A percentile compares a stretch with the other conserved stretches of the same genome.
Conservation (phyloP, 306 rosid species). For the Coriaria nepalensis region DNA sequence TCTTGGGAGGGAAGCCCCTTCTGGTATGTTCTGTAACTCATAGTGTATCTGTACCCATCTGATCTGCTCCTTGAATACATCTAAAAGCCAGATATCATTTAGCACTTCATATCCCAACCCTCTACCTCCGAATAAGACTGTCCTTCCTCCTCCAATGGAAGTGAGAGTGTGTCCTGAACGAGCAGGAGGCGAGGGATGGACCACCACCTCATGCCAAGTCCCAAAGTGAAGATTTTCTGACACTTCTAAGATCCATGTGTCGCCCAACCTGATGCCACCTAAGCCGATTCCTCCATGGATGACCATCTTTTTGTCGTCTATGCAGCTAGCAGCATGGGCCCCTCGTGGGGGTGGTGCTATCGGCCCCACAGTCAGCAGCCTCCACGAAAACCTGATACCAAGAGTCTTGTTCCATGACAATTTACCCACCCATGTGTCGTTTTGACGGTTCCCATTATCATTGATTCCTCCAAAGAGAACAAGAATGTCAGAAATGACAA, state of each 20-base stretch:
- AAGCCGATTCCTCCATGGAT: constrained; percentile 82
- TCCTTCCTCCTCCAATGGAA: constrained; percentile 39
- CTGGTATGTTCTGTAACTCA: constrained; percentile 41
- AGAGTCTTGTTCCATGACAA: constrained; percentile 34
- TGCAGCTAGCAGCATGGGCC: constrained; percentile 71
- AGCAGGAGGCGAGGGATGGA: constrained; percentile 68
- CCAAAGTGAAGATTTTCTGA: constrained; percentile 46
- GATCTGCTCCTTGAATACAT: constrained; percentile 21
- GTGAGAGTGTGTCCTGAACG: constrained; percentile 90
- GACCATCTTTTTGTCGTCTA: constrained; percentile 61
- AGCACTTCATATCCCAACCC: constrained; percentile 73
- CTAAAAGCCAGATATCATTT: constrained; percentile 75
- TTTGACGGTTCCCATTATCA: constrained; percentile 77
- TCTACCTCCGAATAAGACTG: constrained; percentile 79
- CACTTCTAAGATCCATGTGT: constrained; percentile 77
- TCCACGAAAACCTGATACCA: constrained; percentile 56
- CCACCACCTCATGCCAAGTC: constrained; percentile 49
- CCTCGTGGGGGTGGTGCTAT: constrained; percentile 62
- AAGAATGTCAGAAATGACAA: constrained; percentile 47
- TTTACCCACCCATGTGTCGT: constrained; percentile 81
- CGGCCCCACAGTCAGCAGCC: constrained; percentile 44
- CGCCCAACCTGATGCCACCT: constrained; percentile 53
- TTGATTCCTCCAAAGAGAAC: constrained; percentile 90
- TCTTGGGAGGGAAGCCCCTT: constrained; percentile 66
- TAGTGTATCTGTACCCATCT: constrained; percentile 56